A percentile compares a stretch with the other conserved stretches of the same genome.
These are phyloP conservation scores for Aspergillus tanneri DNA, from an alignment of 2,329 filamentous ascomycete species.

Conservation along the genomic window DNA sequence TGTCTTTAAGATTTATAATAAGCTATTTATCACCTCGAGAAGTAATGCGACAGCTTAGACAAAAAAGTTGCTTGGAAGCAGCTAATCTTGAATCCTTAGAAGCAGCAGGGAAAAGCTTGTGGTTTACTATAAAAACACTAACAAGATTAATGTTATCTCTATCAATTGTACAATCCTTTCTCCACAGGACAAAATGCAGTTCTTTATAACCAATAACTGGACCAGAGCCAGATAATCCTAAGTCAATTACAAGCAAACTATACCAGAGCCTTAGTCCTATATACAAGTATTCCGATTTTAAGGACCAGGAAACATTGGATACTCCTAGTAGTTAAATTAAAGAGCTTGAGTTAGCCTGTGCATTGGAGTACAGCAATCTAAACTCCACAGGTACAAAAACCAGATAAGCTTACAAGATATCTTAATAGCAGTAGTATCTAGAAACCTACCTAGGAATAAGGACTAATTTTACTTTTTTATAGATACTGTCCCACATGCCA, in stretches of 20 bases:
- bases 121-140: not conserved
- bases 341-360: not conserved
- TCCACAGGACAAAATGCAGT: slow-evolving; percentile 14
- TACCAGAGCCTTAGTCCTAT: not conserved
- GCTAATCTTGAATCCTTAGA: slow-evolving; percentile 10
- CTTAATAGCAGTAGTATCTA: slow-evolving; percentile 3
- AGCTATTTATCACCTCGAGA: slow-evolving; percentile 19
- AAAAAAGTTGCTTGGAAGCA: slow-evolving; percentile 18
- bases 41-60: slow-evolving; percentile 6
- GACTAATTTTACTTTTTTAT: too few species aligned
- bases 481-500: too few species aligned
- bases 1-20: slow-evolving; percentile 22
- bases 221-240: not conserved
- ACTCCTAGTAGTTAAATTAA: not conserved
- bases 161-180: slow-evolving; percentile 16
- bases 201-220: slow-evolving; percentile 17
- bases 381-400: slow-evolving; percentile 4
- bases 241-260: slow-evolving; percentile 2
- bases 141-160: slow-evolving; percentile 11
- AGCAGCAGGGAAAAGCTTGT: slow-evolving; percentile 12
- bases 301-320: not conserved
- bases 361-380: not conserved
- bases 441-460: too few species aligned
- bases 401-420: not conserved
- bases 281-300: not conserved